phyloP scores from a whole-genome alignment of 164 flowering plant genomes.

The Nelumbo lutea region DNA sequence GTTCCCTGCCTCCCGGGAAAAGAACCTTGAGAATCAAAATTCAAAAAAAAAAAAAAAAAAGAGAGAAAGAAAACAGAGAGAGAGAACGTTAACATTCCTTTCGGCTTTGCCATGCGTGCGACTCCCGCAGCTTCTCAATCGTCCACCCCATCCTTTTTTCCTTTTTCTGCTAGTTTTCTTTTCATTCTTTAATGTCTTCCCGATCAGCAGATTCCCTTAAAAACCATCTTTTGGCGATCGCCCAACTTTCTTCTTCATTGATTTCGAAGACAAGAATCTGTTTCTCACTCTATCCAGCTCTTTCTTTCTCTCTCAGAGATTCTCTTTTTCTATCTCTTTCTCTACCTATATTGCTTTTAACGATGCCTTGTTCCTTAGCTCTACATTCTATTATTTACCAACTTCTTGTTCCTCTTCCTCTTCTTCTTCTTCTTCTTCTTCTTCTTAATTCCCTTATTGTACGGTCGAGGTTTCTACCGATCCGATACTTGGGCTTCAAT shows the following conservation, averaged over 20 bases:
- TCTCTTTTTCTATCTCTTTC: constrained; percentile 27
- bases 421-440: constrained; percentile 27
- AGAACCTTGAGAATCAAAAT: background rate
- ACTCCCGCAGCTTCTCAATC: constrained; percentile 10
- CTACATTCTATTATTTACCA: constrained; percentile 4
- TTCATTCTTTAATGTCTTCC: constrained; percentile 8
- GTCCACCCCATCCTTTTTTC: constrained; percentile 20
- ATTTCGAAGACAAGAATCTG: constrained; percentile 73
- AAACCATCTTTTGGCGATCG: constrained; percentile 7
- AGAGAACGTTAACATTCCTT: background rate
- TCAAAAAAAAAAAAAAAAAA: background rate
- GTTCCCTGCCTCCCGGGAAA: background rate
- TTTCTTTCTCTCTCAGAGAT: constrained; percentile 22
- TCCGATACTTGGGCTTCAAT: constrained; percentile 4
- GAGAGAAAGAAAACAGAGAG: background rate
- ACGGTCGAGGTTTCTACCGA: constrained; percentile 5
- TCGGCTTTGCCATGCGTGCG: background rate
- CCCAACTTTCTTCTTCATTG: constrained; percentile 20
- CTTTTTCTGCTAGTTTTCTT: background rate
- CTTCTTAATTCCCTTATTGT: constrained; percentile 13
- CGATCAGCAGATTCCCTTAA: constrained; percentile 37
- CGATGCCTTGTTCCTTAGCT: constrained; percentile 27
- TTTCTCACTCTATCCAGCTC: constrained; percentile 13
- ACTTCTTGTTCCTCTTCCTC: constrained; percentile 11
- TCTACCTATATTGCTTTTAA: constrained; percentile 20